Conservation (phyloP, 768 basidiomycete species). For the Kwoniella mangroviensis region DNA sequence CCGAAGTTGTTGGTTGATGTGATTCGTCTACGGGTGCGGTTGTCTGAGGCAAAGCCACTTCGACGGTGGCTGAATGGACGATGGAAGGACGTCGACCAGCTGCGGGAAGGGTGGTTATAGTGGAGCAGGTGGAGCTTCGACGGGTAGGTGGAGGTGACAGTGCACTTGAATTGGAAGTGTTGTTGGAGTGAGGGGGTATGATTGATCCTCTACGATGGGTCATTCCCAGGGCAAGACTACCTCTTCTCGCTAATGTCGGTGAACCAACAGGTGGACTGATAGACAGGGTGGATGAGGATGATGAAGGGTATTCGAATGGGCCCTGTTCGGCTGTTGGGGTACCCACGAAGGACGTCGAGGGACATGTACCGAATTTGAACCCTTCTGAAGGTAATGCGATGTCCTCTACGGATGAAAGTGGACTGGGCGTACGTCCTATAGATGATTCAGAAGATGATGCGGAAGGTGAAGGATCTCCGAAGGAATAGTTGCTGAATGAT, state of each 20-base stretch:
- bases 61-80: slow-evolving; percentile 37
- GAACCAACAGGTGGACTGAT: slow-evolving; percentile 8
- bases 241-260: slow-evolving; percentile 10
- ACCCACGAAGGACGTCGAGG: slow-evolving; percentile 33
- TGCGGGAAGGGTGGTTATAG: slow-evolving; percentile 37
- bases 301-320: slow-evolving; percentile 49
- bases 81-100: slow-evolving; percentile 41
- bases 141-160: slow-evolving; percentile 30
- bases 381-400: slow-evolving; percentile 21
- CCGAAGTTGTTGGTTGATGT: slow-evolving; percentile 4
- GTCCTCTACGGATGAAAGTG: slow-evolving; percentile 12
- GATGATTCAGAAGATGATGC: slow-evolving; percentile 17
- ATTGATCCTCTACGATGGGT: slow-evolving; percentile 22
- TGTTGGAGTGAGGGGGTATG: slow-evolving; percentile 8
- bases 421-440: slow-evolving; percentile 10
- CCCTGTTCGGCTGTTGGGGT: slow-evolving; percentile 53
- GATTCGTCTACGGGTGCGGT: slow-evolving; percentile 5
- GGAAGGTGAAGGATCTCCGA: slow-evolving; percentile 7
- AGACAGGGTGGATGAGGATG: slow-evolving; percentile 4
- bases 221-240: slow-evolving; percentile 12
- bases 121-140: slow-evolving; percentile 40
- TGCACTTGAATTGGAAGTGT: not conserved
- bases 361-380: slow-evolving; percentile 44
- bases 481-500: slow-evolving; percentile 13
- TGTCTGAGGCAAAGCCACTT: slow-evolving; percentile 16